phyloP scores from a whole-genome alignment of 1,139 yeast genomes.

The Entelexis paramagnoliae region DNA sequence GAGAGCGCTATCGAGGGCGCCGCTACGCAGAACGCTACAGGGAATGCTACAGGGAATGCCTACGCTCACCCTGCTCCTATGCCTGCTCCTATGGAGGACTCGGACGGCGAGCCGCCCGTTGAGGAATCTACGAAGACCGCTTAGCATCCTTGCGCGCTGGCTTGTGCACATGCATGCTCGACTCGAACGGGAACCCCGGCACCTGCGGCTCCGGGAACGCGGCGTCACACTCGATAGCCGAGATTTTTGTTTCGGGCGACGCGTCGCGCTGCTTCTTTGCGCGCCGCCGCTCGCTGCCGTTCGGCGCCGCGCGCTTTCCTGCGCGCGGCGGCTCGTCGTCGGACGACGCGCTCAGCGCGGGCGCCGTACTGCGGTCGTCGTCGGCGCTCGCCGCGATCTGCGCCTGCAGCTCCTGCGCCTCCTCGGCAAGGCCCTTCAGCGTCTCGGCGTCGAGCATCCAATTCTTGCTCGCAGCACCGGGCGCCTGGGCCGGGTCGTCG shows the following conservation, averaged over 20 bases:
- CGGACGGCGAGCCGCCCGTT: slow-evolving; percentile 7
- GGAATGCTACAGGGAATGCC: too few relatives aligned
- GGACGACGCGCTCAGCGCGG: background rate
- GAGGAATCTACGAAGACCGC: slow-evolving; percentile 6
- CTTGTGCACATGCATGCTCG: background rate
- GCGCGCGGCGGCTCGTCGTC: background rate
- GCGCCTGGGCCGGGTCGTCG: slow-evolving; percentile 6
- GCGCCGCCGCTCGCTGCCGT: background rate
- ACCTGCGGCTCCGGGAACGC: slow-evolving; percentile 11
- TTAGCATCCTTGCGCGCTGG: background rate
- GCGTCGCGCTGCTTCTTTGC: background rate
- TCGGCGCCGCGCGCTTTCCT: background rate
- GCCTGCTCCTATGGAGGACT: background rate
- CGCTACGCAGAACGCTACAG: too few relatives aligned
- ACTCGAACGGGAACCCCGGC: slow-evolving; percentile 15
- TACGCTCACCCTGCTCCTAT: too few relatives aligned
- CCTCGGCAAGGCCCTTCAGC: background rate
- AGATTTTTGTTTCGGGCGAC: slow-evolving; percentile 7
- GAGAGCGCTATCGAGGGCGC: too few relatives aligned
- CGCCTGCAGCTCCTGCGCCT: background rate
- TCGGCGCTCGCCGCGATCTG: background rate
- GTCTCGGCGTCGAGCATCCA: background rate
- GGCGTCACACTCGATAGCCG: slow-evolving; percentile 13
- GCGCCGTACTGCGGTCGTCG: background rate
- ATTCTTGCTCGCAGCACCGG: background rate